Evolutionary conservation across 225 moss, liverwort and hornwort genomes (phyloP).

Genomic region (Ulota crispa): DNA sequence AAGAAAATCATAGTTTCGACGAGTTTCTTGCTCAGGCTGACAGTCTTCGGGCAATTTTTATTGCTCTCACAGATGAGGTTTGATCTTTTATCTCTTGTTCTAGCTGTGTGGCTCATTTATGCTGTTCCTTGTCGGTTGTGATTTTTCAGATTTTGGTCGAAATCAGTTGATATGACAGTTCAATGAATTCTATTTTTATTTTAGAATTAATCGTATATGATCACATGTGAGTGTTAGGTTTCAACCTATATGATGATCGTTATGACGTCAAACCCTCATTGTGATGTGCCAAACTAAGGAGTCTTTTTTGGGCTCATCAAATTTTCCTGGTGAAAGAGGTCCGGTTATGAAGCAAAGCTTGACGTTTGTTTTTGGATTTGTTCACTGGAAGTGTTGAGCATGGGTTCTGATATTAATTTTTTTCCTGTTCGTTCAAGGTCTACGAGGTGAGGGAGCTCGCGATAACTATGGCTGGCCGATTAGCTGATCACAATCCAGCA

Average conservation of each 20-base stretch:
- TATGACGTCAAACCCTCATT: constrained; percentile 4
- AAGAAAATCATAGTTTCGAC: constrained; percentile 76
- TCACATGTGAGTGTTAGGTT: not conserved
- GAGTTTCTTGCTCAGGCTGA: constrained; percentile 96
- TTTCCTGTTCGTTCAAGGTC: constrained; percentile 46
- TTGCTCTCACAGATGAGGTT: constrained; percentile 98
- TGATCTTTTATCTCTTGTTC: constrained; percentile 21
- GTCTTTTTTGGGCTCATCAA: not conserved
- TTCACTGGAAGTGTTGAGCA: not conserved
- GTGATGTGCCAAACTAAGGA: not conserved
- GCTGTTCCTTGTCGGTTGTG: not conserved
- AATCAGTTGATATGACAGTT: not conserved
- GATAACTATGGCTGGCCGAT: constrained; percentile 85
- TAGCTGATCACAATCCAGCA: constrained; percentile 91
- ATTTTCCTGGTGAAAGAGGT: not conserved
- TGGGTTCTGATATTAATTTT: not conserved
- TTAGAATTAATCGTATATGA: not conserved
- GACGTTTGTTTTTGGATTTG: not conserved
- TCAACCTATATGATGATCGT: not conserved
- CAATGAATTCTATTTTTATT: not conserved
- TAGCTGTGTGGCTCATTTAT: not conserved
- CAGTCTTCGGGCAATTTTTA: constrained; percentile 93
- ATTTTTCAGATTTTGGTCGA: not conserved
- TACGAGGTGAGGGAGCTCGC: constrained; percentile 95
- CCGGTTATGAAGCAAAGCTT: not conserved